Percentiles rank a stretch among this genome's conserved stretches.
Evolutionary conservation across 2,329 filamentous ascomycete genomes (phyloP).

Genomic region (Penicillium oxalicum): DNA sequence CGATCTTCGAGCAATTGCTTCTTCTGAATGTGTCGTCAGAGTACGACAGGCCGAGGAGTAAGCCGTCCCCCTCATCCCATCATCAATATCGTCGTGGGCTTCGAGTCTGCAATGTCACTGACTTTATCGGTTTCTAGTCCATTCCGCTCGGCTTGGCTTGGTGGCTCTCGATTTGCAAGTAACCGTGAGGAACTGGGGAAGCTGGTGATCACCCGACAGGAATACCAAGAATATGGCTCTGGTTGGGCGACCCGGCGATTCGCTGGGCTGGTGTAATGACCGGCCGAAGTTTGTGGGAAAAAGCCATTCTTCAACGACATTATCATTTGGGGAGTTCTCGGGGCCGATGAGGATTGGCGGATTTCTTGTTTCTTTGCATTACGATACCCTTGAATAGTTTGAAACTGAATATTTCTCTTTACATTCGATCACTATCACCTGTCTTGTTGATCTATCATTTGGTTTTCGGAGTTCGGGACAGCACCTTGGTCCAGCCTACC

Average conservation of each 20-base stretch:
- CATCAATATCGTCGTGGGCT: background rate
- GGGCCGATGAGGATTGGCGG: too few relatives aligned
- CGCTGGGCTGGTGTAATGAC: constrained; percentile 31
- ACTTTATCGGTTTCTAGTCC: constrained; percentile 44
- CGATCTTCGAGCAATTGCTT: constrained; percentile 66
- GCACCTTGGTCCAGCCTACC: too few relatives aligned
- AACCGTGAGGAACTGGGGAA: constrained; percentile 59
- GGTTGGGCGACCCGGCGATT: constrained; percentile 71
- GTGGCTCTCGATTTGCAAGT: constrained; percentile 70
- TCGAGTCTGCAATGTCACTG: background rate
- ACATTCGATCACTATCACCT: too few relatives aligned
- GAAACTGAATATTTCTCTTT: too few relatives aligned
- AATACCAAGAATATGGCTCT: constrained; percentile 83
- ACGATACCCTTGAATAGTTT: too few relatives aligned
- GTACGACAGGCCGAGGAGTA: constrained; percentile 62
- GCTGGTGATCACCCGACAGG: constrained; percentile 72
- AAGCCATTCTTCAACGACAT: too few relatives aligned
- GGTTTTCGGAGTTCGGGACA: too few relatives aligned
- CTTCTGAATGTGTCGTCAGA: constrained; percentile 70
- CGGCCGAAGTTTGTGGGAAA: background rate
- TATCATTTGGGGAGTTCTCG: too few relatives aligned
- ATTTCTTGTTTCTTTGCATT: too few relatives aligned
- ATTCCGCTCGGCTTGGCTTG: constrained; percentile 75
- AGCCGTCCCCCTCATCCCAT: constrained; percentile 17
- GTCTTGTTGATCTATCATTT: too few relatives aligned